Evolutionary conservation across 805 yeast genomes (phyloP).

Genomic region (Sungouiozyma intestinalis): DNA sequence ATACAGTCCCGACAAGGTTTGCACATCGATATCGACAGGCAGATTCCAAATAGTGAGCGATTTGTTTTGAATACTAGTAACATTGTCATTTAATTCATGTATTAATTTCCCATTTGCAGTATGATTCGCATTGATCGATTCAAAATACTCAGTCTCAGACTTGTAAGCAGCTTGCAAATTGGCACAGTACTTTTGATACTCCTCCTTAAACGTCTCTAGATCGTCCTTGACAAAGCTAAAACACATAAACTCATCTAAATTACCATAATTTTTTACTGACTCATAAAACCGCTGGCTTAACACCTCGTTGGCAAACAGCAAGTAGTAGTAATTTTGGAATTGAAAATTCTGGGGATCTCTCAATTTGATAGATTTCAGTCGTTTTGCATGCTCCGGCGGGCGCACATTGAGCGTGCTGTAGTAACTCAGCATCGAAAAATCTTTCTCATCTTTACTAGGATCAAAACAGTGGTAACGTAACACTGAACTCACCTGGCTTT

Average conservation of each 20-base stretch:
- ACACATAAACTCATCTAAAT: not conserved
- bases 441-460: not conserved
- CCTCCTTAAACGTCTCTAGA: not conserved
- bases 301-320: conserved; percentile 9
- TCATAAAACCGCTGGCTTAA: not conserved
- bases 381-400: not conserved
- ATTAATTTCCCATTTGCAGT: too few species aligned
- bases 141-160: conserved; percentile 11
- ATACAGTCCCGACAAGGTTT: conserved; percentile 13
- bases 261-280: not conserved
- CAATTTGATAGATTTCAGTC: conserved; percentile 12
- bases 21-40: conserved; percentile 14
- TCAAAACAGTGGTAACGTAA: not conserved
- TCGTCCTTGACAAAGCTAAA: not conserved
- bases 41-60: conserved; percentile 24
- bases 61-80: conserved; percentile 12
- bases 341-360: conserved; percentile 25
- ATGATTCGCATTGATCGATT: not conserved
- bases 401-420: not conserved
- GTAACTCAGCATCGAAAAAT: conserved; percentile 7
- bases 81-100: not conserved
- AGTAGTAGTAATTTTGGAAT: conserved; percentile 19
- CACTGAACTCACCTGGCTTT: not conserved
- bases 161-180: conserved; percentile 17
- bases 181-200: conserved; percentile 2